These are phyloP conservation scores for Schizosaccharomyces octosporus DNA, from an alignment of 805 yeast genomes.

Conservation along the genomic window DNA sequence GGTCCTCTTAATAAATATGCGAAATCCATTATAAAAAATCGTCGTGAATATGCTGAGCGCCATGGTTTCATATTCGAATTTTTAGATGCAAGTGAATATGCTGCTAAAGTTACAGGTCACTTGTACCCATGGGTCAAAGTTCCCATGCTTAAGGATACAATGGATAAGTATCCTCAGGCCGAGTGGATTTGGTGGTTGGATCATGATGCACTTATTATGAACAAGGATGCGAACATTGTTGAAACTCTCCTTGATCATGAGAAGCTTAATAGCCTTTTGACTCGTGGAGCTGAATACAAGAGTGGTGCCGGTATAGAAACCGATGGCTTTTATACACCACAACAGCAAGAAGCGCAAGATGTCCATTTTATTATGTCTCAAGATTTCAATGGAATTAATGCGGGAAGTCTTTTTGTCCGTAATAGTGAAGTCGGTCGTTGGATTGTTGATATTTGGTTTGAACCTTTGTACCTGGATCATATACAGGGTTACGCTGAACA, in stretches of 20 bases:
- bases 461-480: conserved; percentile 61
- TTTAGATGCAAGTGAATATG: not conserved
- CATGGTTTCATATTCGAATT: not conserved
- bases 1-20: not conserved
- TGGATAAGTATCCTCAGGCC: conserved; percentile 13
- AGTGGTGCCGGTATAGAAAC: conserved; percentile 6
- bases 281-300: conserved; percentile 7
- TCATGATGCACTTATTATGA: conserved; percentile 15
- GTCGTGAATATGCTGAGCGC: conserved; percentile 1
- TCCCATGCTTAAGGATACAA: conserved; percentile 14
- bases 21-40: not conserved
- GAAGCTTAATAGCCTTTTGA: conserved; percentile 9
- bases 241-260: conserved; percentile 11
- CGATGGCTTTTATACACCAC: conserved; percentile 4
- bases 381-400: conserved; percentile 70
- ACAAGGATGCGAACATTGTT: conserved; percentile 11
- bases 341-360: conserved; percentile 2
- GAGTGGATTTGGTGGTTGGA: conserved; percentile 20
- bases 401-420: conserved; percentile 52
- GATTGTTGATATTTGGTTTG: conserved; percentile 64
- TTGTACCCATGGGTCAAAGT: conserved; percentile 14
- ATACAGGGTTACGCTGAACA: conserved; percentile 72
- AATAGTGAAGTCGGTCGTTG: conserved; percentile 49
- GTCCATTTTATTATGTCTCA: conserved; percentile 52
- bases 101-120: not conserved